Percentiles rank a stretch among this genome's conserved stretches.
phyloP scores from a whole-genome alignment of 345 rosid species.

The Aquilaria sinensis region DNA sequence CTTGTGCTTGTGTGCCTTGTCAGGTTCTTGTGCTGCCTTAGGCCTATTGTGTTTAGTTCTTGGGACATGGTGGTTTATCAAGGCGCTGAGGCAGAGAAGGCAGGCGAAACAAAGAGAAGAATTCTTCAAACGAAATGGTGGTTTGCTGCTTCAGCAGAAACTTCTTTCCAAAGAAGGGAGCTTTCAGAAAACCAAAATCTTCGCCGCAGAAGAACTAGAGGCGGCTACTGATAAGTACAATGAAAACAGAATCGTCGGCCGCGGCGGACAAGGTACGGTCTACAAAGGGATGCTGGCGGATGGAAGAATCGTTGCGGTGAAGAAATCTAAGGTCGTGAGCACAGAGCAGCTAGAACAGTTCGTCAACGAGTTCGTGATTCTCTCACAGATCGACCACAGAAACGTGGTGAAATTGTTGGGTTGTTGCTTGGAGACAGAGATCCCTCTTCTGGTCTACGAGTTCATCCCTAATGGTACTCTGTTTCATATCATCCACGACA shows the following conservation, averaged over 20 bases:
- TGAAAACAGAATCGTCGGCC: constrained; percentile 1
- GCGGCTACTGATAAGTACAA: not conserved
- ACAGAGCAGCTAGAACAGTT: constrained; percentile 14
- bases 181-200: not conserved
- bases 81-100: constrained; percentile 7
- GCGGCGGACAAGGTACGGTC: constrained; percentile 3
- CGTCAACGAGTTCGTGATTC: constrained; percentile 16
- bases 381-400: constrained; percentile 19
- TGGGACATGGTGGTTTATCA: not conserved
- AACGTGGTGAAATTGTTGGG: constrained; percentile 23
- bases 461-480: constrained; percentile 24
- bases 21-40: not conserved
- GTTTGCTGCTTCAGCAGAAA: constrained; percentile 7
- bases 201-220: not conserved
- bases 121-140: constrained; percentile 11
- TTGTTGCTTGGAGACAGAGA: constrained; percentile 5
- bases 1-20: not conserved
- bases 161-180: not conserved
- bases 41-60: not conserved
- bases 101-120: constrained; percentile 4
- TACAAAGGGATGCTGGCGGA: constrained; percentile 11
- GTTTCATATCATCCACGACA: constrained; percentile 20
- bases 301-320: constrained; percentile 11
- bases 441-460: constrained; percentile 26
- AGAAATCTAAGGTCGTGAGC: constrained; percentile 12